Evolutionary conservation across 352 stramenopile species (phyloP).

Genomic region (Elongisporangium senticosum): DNA sequence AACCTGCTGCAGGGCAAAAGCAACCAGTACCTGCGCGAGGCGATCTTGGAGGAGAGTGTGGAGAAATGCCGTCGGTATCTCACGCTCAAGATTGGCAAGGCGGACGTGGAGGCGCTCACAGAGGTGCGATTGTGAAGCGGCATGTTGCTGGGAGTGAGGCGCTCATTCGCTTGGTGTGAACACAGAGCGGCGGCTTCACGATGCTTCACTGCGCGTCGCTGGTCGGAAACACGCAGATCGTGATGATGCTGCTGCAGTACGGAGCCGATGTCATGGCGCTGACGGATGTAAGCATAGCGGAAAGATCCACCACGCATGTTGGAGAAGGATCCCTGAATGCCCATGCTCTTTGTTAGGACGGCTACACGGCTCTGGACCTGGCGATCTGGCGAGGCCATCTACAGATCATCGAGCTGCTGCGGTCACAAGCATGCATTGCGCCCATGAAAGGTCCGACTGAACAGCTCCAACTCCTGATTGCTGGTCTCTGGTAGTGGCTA

Average conservation of each 20-base stretch:
- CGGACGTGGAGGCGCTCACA: constrained; percentile 66
- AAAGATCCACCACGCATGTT: not conserved
- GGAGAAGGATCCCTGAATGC: not conserved
- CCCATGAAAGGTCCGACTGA: constrained; percentile 64
- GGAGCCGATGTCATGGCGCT: constrained; percentile 68
- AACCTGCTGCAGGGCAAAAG: constrained; percentile 84
- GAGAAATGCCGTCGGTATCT: constrained; percentile 78
- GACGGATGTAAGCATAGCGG: constrained; percentile 40
- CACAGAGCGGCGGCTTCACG: constrained; percentile 64
- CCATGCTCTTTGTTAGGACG: constrained; percentile 34
- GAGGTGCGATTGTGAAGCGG: constrained; percentile 29
- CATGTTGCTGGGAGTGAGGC: not conserved
- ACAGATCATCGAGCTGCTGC: constrained; percentile 79
- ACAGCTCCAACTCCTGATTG: not conserved
- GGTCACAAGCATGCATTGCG: constrained; percentile 71
- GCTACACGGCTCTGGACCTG: constrained; percentile 74
- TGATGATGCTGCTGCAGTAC: constrained; percentile 85
- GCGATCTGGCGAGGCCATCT: constrained; percentile 78
- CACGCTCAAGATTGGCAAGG: constrained; percentile 81
- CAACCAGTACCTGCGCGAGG: constrained; percentile 80
- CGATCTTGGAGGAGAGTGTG: constrained; percentile 76
- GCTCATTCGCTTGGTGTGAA: not conserved
- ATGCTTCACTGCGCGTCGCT: constrained; percentile 79
- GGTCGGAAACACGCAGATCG: constrained; percentile 77
- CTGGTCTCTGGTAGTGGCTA: not conserved